Conservation (phyloP, 768 basidiomycete genomes). For the Auricularia sp. region DNA sequence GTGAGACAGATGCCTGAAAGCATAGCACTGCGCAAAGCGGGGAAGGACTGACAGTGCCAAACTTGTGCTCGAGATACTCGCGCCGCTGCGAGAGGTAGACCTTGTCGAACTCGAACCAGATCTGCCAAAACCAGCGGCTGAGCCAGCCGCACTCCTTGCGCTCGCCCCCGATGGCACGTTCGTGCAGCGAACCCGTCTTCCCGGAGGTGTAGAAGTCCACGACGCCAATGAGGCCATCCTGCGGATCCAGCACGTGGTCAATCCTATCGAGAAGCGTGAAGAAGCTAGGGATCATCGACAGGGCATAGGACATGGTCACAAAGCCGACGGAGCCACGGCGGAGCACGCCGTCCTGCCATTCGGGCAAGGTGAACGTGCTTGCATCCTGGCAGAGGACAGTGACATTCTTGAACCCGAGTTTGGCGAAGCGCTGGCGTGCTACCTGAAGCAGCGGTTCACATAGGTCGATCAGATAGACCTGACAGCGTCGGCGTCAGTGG, state of each 20-base stretch:
- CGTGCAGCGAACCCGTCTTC: slow-evolving; percentile 44
- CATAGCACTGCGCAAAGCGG: background rate
- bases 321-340: slow-evolving; percentile 43
- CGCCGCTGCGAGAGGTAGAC: slow-evolving; percentile 47
- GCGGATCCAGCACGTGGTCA: slow-evolving; percentile 51
- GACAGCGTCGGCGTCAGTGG: background rate
- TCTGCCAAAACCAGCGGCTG: slow-evolving; percentile 71
- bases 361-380: slow-evolving; percentile 50
- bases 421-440: slow-evolving; percentile 55
- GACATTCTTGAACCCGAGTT: slow-evolving; percentile 65
- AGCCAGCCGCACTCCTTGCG: slow-evolving; percentile 55
- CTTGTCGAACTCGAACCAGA: slow-evolving; percentile 54
- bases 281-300: slow-evolving; percentile 48
- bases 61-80: slow-evolving; percentile 69
- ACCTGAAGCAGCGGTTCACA: slow-evolving; percentile 64
- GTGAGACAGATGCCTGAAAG: background rate
- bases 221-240: slow-evolving; percentile 52
- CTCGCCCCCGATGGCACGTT: slow-evolving; percentile 52
- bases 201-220: slow-evolving; percentile 65
- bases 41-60: slow-evolving; percentile 47
- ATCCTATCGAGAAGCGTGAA: slow-evolving; percentile 60
- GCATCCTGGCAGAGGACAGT: slow-evolving; percentile 67
- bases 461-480: slow-evolving; percentile 59
- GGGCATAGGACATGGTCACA: slow-evolving; percentile 34
- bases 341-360: slow-evolving; percentile 38